phyloP scores from a whole-genome alignment of 2,329 filamentous ascomycete genomes.

The Dactylellina drechsleri region DNA sequence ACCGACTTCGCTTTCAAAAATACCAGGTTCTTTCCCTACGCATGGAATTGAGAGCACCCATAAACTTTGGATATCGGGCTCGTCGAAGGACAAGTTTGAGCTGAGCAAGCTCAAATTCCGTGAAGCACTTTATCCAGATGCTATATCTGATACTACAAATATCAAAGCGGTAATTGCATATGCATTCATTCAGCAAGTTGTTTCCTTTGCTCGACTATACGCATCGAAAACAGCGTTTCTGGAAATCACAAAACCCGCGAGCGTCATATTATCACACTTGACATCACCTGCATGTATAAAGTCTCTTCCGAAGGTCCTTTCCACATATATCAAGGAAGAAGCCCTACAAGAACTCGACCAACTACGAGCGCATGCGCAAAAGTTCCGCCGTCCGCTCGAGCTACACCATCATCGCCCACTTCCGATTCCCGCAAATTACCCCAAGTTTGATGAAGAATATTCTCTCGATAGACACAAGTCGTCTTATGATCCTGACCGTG shows the following conservation, averaged over 20 bases:
- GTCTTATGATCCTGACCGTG: conserved; percentile 87
- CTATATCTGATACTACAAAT: conserved; percentile 61
- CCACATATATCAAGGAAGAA: conserved; percentile 30
- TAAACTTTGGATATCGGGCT: conserved; percentile 65
- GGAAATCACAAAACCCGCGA: conserved; percentile 17
- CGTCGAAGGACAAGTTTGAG: conserved; percentile 59
- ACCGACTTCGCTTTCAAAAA: conserved; percentile 66
- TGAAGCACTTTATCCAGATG: conserved; percentile 66
- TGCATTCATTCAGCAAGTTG: conserved; percentile 31
- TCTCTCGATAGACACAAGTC: conserved; percentile 83
- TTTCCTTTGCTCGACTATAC: conserved; percentile 57
- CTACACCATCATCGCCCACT: conserved; percentile 89
- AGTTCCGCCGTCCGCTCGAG: conserved; percentile 79
- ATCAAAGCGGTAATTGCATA: conserved; percentile 65
- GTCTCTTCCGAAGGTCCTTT: conserved; percentile 29
- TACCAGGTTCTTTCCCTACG: conserved; percentile 70
- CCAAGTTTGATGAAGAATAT: conserved; percentile 95
- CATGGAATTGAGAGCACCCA: conserved; percentile 68
- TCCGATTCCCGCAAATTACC: conserved; percentile 85
- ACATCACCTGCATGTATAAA: conserved; percentile 30
- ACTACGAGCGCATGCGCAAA: conserved; percentile 66
- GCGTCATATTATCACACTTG: conserved; percentile 38
- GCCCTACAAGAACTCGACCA: conserved; percentile 34
- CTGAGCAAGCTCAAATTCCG: conserved; percentile 69
- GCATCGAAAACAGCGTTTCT: conserved; percentile 48